phyloP scores from a whole-genome alignment of 306 rosid genomes.

The Quercus aquifolioides region DNA sequence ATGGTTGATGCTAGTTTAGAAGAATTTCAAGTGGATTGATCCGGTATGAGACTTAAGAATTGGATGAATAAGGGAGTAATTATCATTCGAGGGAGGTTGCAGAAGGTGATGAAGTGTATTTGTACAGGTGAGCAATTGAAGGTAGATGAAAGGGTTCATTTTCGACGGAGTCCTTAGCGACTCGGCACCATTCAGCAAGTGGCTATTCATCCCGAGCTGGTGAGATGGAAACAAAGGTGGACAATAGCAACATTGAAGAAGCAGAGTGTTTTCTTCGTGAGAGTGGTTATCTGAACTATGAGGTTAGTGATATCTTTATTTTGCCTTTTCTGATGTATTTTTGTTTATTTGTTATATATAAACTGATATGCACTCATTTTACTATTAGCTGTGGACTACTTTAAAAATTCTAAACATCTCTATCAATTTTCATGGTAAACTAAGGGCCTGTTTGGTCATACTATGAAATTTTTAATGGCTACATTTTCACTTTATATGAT shows the following conservation, averaged over 20 bases:
- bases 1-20: slow-evolving; percentile 32
- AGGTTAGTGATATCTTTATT: slow-evolving; percentile 44
- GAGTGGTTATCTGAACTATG: slow-evolving; percentile 87
- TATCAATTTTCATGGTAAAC: not conserved
- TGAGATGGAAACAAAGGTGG: slow-evolving; percentile 60
- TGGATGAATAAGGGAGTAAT: slow-evolving; percentile 38
- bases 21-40: slow-evolving; percentile 41
- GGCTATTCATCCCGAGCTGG: slow-evolving; percentile 76
- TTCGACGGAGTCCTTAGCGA: slow-evolving; percentile 86
- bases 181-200: slow-evolving; percentile 86
- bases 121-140: slow-evolving; percentile 61
- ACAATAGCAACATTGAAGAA: slow-evolving; percentile 85
- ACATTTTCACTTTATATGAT: not conserved
- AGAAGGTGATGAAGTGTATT: slow-evolving; percentile 71
- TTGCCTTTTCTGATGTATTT: slow-evolving; percentile 3
- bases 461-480: not conserved
- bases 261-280: slow-evolving; percentile 88
- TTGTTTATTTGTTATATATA: not conserved
- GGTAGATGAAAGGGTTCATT: slow-evolving; percentile 51
- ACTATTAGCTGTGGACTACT: too few species aligned
- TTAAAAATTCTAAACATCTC: too few species aligned
- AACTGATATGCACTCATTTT: too few species aligned
- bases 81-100: slow-evolving; percentile 35
- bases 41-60: slow-evolving; percentile 53
- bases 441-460: not conserved